Base-by-base conservation (phyloP, 305 asterid genomes). In the Lippia alba region DNA sequence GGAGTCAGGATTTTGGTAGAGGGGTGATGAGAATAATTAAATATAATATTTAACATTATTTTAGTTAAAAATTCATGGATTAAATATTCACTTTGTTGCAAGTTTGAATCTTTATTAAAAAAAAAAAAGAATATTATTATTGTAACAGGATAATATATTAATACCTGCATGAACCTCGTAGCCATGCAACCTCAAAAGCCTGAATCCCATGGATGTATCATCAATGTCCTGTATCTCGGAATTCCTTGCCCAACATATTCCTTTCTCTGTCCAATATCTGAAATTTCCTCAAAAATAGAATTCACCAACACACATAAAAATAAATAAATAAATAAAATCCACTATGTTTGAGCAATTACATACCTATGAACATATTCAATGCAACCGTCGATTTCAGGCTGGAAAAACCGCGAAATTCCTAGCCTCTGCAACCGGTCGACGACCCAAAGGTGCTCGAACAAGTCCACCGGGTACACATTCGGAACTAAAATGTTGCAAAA, bases 381-480 rank as follows among this genome's bases (percentile, higher is more conserved):
- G 24, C 97, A 94, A 58, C 86, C 84, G 4, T 79, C 66, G 46
- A 94, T 88, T 67, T 94, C 96, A 0, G 72, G 1, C 53, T 80
- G 56, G 44, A 94, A 90, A 80, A 79, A 86, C 0, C 96, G 87
- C 14, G 90, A 91, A 69, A 94, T 78, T 8, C 99, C 99, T 2
- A 94, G 84, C 63, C 99, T 69, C 66, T 86, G 86, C n/a, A 94
- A 64, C 44, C 97, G 76, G 73, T 94, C 99, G 5, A 88, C 86
- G 4, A 73, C 89, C 97, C 97, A 94, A 5, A 91, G 76, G 72
- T 84, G 97, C 80, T 92, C 97, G 73, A 91, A 94, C 75, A 94
- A 64, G 80, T 94, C 99, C 81, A 94, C 99, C 3, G 99, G 99
- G 19, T 91, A 94, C 34, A 90, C 99, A 67, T 84, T 90, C 0